These are phyloP conservation scores for Lepidium didymum DNA, from an alignment of 345 rosid species.

Conservation along the genomic window DNA sequence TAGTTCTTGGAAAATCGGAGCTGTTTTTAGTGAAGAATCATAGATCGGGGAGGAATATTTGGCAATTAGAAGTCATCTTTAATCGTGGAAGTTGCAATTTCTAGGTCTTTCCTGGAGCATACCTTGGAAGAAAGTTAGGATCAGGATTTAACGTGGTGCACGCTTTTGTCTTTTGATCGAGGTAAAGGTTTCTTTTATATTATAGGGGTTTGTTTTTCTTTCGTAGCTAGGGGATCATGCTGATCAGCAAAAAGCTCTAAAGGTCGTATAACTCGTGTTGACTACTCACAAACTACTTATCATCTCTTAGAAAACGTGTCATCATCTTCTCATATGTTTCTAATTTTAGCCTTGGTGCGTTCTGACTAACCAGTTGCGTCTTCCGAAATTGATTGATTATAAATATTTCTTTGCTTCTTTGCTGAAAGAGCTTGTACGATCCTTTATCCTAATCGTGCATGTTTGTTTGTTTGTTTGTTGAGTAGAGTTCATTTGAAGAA, in stretches of 20 bases:
- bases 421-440: background rate
- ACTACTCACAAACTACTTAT: conserved; percentile 3
- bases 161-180: conserved; percentile 39
- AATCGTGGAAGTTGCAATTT: conserved; percentile 42
- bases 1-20: conserved; percentile 15
- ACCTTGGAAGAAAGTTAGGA: conserved; percentile 60
- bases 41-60: conserved; percentile 15
- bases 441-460: background rate
- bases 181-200: conserved; percentile 36
- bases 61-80: conserved; percentile 27
- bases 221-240: background rate
- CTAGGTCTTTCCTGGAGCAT: conserved; percentile 66
- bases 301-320: conserved; percentile 18
- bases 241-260: background rate
- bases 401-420: background rate
- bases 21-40: background rate
- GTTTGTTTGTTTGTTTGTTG: background rate
- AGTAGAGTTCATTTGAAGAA: background rate
- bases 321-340: background rate
- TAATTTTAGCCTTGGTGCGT: conserved; percentile 3
- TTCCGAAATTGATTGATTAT: background rate
- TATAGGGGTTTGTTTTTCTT: conserved; percentile 1
- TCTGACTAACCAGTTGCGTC: conserved; percentile 5
- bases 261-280: conserved; percentile 2
- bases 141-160: conserved; percentile 45